These are phyloP conservation scores for Didymella pinodella DNA, from an alignment of 2,329 filamentous ascomycete species.

Conservation along the genomic window DNA sequence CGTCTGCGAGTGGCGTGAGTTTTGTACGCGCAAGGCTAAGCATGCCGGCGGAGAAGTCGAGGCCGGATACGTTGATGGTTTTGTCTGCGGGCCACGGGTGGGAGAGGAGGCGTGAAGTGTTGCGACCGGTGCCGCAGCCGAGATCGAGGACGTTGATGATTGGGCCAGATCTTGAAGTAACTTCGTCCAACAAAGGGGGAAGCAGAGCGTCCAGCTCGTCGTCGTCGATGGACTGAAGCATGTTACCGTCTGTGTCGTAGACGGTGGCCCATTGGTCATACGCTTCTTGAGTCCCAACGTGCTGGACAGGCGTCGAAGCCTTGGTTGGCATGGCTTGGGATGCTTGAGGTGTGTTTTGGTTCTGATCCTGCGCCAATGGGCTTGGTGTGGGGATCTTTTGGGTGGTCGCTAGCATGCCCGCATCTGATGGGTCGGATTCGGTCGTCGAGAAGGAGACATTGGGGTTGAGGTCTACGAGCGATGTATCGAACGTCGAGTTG, in stretches of 20 bases:
- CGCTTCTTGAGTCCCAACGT: constrained; percentile 54
- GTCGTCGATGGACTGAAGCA: constrained; percentile 70
- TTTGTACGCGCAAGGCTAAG: constrained; percentile 60
- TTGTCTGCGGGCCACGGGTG: constrained; percentile 40
- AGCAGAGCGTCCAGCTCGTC: constrained; percentile 62
- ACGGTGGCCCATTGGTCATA: constrained; percentile 62
- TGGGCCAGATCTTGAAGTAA: constrained; percentile 23
- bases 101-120: constrained; percentile 62
- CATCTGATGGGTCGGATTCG: constrained; percentile 41
- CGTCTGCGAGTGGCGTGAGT: constrained; percentile 27
- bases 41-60: constrained; percentile 67
- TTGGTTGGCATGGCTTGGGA: constrained; percentile 23
- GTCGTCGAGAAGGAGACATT: constrained; percentile 48
- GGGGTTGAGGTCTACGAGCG: constrained; percentile 45
- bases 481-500: constrained; percentile 52
- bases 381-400: constrained; percentile 18
- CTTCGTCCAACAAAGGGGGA: constrained; percentile 55
- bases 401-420: constrained; percentile 13
- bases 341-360: constrained; percentile 29
- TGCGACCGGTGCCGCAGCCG: constrained; percentile 71
- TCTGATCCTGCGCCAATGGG: constrained; percentile 11
- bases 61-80: constrained; percentile 56
- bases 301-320: constrained; percentile 33
- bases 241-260: constrained; percentile 72
- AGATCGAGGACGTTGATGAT: constrained; percentile 63